Evolutionary conservation across 2,329 filamentous ascomycete species (phyloP).

Genomic region (Cryphonectria naterciae): DNA sequence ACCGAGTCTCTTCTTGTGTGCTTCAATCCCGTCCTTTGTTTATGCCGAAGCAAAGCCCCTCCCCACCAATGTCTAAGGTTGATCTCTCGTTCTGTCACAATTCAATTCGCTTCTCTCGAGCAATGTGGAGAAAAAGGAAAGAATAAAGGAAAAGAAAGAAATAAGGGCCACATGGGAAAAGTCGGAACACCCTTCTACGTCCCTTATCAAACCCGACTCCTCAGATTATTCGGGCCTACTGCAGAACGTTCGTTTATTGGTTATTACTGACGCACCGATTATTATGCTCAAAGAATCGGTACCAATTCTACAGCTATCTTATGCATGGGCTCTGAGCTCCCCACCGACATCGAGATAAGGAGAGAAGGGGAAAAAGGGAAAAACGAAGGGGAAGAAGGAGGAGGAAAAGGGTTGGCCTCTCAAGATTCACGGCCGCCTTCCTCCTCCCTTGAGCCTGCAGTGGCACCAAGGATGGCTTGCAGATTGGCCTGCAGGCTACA

Average conservation of each 20-base stretch:
- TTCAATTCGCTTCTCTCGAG: neutral
- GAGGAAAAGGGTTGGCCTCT: slow-evolving; percentile 12
- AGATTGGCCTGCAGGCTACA: slow-evolving; percentile 29
- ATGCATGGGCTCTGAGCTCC: slow-evolving; percentile 13
- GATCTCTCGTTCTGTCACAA: slow-evolving; percentile 5
- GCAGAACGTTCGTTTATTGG: neutral
- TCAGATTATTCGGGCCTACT: neutral
- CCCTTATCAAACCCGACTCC: neutral
- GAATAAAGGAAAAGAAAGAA: neutral
- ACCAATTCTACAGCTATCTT: neutral
- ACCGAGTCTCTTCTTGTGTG: slow-evolving; percentile 10
- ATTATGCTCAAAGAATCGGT: neutral
- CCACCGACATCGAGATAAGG: slow-evolving; percentile 15
- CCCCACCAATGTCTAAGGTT: neutral
- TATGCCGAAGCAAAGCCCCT: slow-evolving; percentile 6
- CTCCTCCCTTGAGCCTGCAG: slow-evolving; percentile 37
- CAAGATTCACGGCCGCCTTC: slow-evolving; percentile 7
- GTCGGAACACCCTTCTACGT: neutral
- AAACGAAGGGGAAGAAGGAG: no score
- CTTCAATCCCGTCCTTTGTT: slow-evolving; percentile 17
- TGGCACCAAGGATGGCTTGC: slow-evolving; percentile 31
- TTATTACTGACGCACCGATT: neutral
- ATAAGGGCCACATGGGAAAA: neutral
- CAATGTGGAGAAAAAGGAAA: neutral
- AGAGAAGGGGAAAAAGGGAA: neutral